Evolutionary conservation across 495 filamentous ascomycete species (phyloP), one percentile per base, ranked within the genome.

Genomic region (Acidiella bohemica): DNA sequence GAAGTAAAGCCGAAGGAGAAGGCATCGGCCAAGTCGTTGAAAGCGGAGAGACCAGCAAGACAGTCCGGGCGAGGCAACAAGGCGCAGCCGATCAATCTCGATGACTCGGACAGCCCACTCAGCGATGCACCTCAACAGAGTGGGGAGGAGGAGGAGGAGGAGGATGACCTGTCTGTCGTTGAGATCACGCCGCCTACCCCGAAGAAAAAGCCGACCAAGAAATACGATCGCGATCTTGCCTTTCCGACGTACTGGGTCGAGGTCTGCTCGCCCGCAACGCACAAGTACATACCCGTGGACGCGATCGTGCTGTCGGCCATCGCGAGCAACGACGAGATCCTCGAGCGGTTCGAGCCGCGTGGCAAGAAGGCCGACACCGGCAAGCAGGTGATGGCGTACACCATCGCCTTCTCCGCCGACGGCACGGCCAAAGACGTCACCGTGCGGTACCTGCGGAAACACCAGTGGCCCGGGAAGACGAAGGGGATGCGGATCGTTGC

Each of bases 181-280:
- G 65, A 67, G 40, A 45, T 64, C 25, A 66, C 65, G 19, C 59
- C 58, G 12, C 32, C 47, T n/a, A 53, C 44, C 11, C 32, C 49
- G 31, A 63, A 50, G 14, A 53, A 52, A 36, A 50, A 52, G 4
- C 61, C 41, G 61, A 65, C 49, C 50, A 71, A 53, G 54, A 65
- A 50, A 53, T 71, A 73, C 49, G 84, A 93, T 48, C 63, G 60
- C 7, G 84, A 87, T 41, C 66, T 93, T 12, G 73, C 72, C 18
- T 83, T 79, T 51, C 90, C 92, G 1, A 80, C 78, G 42, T 99
- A 94, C 60, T 99, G 92, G 90, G 77, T 79, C 2, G 90, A 99
- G 53, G 78, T 84, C 14, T 66, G 85, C 12, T 95, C 84, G 0
- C 78, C 85, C 0, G 66, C 80, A 11, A 82, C 82, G 2, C 70